phyloP scores from a whole-genome alignment of 768 basidiomycete genomes.

The Mycena floridula region DNA sequence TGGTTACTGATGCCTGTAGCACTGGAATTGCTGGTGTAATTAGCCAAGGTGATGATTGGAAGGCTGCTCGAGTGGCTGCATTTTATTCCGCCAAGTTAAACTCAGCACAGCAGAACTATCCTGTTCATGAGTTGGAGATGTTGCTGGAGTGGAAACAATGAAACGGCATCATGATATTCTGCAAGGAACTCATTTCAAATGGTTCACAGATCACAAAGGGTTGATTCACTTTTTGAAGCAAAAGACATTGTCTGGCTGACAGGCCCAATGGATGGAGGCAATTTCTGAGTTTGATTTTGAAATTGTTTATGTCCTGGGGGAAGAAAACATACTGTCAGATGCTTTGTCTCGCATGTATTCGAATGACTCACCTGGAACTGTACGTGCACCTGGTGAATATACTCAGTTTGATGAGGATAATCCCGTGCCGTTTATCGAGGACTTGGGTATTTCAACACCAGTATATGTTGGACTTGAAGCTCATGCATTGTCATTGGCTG shows the following conservation, averaged over 20 bases:
- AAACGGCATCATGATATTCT: constrained; percentile 7
- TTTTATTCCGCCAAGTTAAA: constrained; percentile 29
- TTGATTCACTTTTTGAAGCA: constrained; percentile 16
- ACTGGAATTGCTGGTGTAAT: constrained; percentile 23
- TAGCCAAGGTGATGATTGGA: constrained; percentile 22
- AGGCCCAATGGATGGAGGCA: constrained; percentile 10
- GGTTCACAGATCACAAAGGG: constrained; percentile 3
- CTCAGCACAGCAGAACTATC: constrained; percentile 25
- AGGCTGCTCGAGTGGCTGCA: constrained; percentile 24
- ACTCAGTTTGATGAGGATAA: constrained; percentile 11
- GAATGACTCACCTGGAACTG: constrained; percentile 5
- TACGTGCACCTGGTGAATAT: constrained; percentile 4
- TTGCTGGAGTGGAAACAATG: constrained; percentile 15
- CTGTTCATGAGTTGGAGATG: constrained; percentile 24
- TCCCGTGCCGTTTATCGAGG: constrained; percentile 13
- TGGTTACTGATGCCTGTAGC: constrained; percentile 25
- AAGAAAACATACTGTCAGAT: constrained; percentile 17
- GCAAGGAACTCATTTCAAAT: constrained; percentile 8
- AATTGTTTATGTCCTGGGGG: constrained; percentile 19
- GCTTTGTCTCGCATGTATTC: constrained; percentile 3
- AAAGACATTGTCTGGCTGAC: constrained; percentile 14
- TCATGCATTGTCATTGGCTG: background rate
- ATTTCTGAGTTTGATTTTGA: background rate
- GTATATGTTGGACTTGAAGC: constrained; percentile 1
- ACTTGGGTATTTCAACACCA: constrained; percentile 6